These are phyloP conservation scores for Xylaria digitata DNA, from an alignment of 2,329 filamentous ascomycete genomes.

Conservation along the genomic window DNA sequence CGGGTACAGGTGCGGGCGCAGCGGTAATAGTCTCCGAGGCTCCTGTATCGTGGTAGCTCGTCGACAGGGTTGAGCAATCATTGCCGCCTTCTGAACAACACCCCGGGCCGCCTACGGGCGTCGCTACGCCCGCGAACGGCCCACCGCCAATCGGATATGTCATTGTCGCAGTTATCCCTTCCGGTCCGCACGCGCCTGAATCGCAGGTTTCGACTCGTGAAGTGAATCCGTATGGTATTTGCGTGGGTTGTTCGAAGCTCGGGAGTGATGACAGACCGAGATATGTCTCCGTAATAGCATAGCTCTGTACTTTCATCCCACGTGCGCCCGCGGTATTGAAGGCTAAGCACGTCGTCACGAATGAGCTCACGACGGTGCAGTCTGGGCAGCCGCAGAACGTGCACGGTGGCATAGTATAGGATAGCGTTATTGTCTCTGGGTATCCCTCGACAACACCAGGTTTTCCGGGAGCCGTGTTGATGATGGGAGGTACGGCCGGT, in stretches of 20 bases:
- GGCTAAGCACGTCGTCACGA: constrained; percentile 33
- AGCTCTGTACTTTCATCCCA: constrained; percentile 28
- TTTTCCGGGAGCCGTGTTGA: constrained; percentile 4
- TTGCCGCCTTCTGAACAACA: neutral
- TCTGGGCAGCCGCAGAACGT: constrained; percentile 34
- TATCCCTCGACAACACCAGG: constrained; percentile 1
- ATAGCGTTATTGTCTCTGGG: constrained; percentile 14
- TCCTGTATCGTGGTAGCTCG: neutral
- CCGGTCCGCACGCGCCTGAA: constrained; percentile 19
- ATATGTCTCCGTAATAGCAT: constrained; percentile 44
- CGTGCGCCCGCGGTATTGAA: constrained; percentile 28
- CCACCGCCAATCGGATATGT: constrained; percentile 34
- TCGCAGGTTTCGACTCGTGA: constrained; percentile 38
- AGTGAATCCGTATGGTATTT: constrained; percentile 41
- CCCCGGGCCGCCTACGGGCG: neutral
- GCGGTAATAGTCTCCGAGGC: neutral
- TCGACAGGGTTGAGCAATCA: constrained; percentile 10
- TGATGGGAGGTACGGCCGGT: constrained; percentile 5
- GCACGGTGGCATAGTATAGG: constrained; percentile 41
- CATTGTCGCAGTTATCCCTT: constrained; percentile 32
- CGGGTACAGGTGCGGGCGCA: neutral
- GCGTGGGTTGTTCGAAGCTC: constrained; percentile 34
- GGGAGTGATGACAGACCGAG: constrained; percentile 41
- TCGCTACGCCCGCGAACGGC: constrained; percentile 10
- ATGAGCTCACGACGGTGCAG: constrained; percentile 41